Percentiles rank a stretch among this genome's conserved stretches.
Evolutionary conservation across 164 flowering plant genomes (phyloP).

Genomic region (Brasenia schreberi): DNA sequence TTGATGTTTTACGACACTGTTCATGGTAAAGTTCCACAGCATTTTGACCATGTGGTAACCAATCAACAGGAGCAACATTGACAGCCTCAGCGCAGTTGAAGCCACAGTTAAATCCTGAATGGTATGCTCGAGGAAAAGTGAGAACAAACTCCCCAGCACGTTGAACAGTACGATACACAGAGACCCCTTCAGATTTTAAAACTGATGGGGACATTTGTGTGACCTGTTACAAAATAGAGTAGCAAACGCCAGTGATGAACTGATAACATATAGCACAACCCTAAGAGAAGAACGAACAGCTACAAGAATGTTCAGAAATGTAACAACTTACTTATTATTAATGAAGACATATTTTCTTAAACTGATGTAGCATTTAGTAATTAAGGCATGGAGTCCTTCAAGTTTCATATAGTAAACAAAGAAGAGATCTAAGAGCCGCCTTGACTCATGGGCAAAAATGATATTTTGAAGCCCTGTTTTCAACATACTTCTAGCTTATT

Average conservation of each 20-base stretch:
- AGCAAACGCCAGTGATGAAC: neutral
- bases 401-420: too few species aligned
- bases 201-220: conserved; percentile 75
- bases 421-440: too few species aligned
- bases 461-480: too few species aligned
- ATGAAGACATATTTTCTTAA: neutral
- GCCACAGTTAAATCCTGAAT: conserved; percentile 75
- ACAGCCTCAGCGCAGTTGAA: conserved; percentile 89
- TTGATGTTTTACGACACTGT: conserved; percentile 59
- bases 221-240: conserved; percentile 29
- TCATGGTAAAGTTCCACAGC: conserved; percentile 70
- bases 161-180: conserved; percentile 62
- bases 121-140: conserved; percentile 81
- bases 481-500: too few species aligned
- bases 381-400: too few species aligned
- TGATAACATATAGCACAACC: neutral
- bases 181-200: conserved; percentile 55
- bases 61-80: conserved; percentile 79
- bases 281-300: neutral
- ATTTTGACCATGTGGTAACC: conserved; percentile 66
- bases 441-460: too few species aligned
- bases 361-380: too few species aligned
- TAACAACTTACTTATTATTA: neutral
- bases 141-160: conserved; percentile 70
- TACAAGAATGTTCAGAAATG: neutral